Evolutionary conservation across 441 rosid species (phyloP), one percentile per base, ranked within the genome.

Genomic region (Erysimum cheiri): DNA sequence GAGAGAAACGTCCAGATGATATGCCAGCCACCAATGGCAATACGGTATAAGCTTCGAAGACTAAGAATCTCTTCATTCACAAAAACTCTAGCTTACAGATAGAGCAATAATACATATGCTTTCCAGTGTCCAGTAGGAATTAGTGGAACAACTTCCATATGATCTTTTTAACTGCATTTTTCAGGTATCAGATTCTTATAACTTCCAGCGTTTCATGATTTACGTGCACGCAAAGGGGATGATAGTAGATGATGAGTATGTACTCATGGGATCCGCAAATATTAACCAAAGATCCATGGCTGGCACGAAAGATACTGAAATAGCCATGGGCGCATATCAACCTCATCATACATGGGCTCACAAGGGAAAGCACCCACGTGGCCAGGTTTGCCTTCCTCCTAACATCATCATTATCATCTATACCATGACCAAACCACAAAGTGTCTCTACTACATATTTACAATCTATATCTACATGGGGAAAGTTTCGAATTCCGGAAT

Each of bases 281-380:
- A 91, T 93, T 59, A 93, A 93, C 83, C 97, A 93, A 84, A 84
- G 98, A 85, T 93, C 98, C 35, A 85, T 93, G 97, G 97, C 96
- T 13, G 98, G 97, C 40, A 78, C 96, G 3, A 93, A 89, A 78
- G 98, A 91, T 78, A 85, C 96, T 0, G 97, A 93, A 83, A 85
- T 89, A 66, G 98, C 98, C 28, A 88, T 93, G 96, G 97, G 95
- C 58, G 90, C 95, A n/a, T 93, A 93, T 74, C 97, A 93, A 74
- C 97, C 92, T 22, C 85, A 83, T 82, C 80, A 91, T 64, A 69
- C 95, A 14, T 89, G 95, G 98, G 72, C 79, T 61, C 12, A 69
- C 43, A 88, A 81, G 78, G 88, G 80, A 68, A 80, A 73, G 52
- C 89, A 82, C 64, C 98, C 98, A 8, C 80, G 55, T 35, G 96